Base-by-base conservation (phyloP, 2,329 filamentous ascomycete species). In the Domatiomyces catenatus region DNA sequence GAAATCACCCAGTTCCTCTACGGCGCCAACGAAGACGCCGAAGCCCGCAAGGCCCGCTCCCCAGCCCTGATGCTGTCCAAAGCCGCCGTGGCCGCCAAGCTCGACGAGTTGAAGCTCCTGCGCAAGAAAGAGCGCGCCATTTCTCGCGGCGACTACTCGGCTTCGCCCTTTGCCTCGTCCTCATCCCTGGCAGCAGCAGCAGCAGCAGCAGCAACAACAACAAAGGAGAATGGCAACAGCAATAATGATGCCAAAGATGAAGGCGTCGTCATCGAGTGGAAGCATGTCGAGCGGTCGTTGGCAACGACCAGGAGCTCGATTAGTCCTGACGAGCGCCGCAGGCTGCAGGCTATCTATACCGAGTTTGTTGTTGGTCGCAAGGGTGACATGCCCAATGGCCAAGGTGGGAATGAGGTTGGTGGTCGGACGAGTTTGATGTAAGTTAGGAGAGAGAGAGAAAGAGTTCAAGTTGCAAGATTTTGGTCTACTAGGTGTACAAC, bases 331-430 rank as follows among this genome's bases (percentile, higher is more conserved):
- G 92, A 98, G 69, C 77, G 81, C 60, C 74, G 71, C 54, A 73
- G 90, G 53, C 67, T 98, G 57, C 75, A 79, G 60, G 78, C 77
- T 42, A 95, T 98, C 54, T 98, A 98, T 64, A 74, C 76, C 15
- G 92, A 98, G 69, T 98, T 98, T 71, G 82, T 95, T 0, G 85
- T 86, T 3, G 89, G 88, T 0, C 76, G 92, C 59, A 94, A 89
- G 66, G 92, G 92, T 6, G 89, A 96, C 71, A 88, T 98, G 86
- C 86, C 82, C 53, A 90, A 84, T 66, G 92, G 92, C 1, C 86
- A 96, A 67, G 88, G 85, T 0, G 85, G 84, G 51, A 93, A 82
- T 66, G 92, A 96, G 68, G 80, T 98, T 68, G 92, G 92, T 6
- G 92, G 89, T 12, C 75, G 92, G 63, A 90, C 84, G 60, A 96